Evolutionary conservation across 176 grass and related monocot species (phyloP).

Genomic region (Lolium rigidum): DNA sequence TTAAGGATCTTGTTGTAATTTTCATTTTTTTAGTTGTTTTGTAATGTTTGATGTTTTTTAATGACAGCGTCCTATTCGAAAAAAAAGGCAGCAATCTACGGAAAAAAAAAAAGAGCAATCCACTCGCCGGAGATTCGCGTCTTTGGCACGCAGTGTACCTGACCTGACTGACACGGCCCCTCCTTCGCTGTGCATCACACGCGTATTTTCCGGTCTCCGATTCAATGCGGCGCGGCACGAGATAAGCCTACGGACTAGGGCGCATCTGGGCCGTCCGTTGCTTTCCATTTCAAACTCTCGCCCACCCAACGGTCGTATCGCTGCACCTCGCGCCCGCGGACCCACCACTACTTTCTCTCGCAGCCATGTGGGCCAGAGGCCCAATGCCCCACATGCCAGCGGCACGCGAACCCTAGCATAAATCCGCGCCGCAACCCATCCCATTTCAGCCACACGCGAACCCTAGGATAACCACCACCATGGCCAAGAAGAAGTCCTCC

Average conservation of each 20-base stretch:
- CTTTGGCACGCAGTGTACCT: background rate
- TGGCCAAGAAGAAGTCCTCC: constrained; percentile 73
- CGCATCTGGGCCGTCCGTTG: constrained; percentile 38
- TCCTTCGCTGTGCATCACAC: constrained; percentile 4
- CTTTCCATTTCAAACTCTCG: constrained; percentile 41
- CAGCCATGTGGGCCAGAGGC: background rate
- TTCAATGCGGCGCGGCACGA: constrained; percentile 2
- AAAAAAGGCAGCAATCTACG: too few species aligned
- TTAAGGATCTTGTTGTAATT: too few species aligned
- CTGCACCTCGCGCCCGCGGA: background rate
- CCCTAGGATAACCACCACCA: constrained; percentile 49
- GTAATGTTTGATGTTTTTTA: too few species aligned
- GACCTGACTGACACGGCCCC: background rate
- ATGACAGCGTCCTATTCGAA: too few species aligned
- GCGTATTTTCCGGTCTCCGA: background rate
- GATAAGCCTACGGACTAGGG: background rate
- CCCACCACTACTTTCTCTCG: background rate
- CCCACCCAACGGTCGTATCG: constrained; percentile 48
- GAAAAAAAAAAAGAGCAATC: background rate
- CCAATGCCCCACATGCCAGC: background rate
- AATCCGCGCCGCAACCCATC: constrained; percentile 21
- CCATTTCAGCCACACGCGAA: constrained; percentile 35
- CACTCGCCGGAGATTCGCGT: background rate
- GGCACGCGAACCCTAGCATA: background rate
- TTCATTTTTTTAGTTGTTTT: too few species aligned